These are phyloP conservation scores for Curvularia spicifera DNA, from an alignment of 2,329 filamentous ascomycete genomes.

Conservation along the genomic window DNA sequence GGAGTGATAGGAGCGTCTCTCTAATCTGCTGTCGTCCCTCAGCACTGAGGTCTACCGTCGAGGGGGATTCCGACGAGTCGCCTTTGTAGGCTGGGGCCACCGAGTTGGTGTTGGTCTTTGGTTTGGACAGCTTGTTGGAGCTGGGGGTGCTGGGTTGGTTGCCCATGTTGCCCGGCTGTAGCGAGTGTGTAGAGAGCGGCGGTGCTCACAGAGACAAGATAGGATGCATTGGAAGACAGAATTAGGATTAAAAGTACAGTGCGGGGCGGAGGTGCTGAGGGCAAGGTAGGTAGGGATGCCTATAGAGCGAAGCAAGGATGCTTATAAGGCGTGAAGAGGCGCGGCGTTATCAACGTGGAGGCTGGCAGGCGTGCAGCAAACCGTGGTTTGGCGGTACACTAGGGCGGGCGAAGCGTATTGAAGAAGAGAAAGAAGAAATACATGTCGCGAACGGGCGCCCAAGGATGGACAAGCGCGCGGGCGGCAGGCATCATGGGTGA, in stretches of 20 bases:
- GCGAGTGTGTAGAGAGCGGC: conserved; percentile 27
- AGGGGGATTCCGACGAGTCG: conserved; percentile 31
- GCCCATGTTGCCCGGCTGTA: conserved; percentile 35
- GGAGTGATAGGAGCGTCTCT: conserved; percentile 38
- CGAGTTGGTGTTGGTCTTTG: conserved; percentile 47
- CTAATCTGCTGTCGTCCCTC: conserved; percentile 40
- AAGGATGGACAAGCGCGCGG: conserved; percentile 21
- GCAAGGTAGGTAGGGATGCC: conserved; percentile 10
- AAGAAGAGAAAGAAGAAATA: conserved; percentile 22
- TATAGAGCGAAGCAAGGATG: background rate
- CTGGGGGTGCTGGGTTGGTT: conserved; percentile 37
- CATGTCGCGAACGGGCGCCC: conserved; percentile 20
- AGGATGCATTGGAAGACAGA: conserved; percentile 24
- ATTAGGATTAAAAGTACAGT: conserved; percentile 12
- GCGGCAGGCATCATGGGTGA: conserved; percentile 23
- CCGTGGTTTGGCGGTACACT: conserved; percentile 20
- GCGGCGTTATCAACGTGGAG: conserved; percentile 24
- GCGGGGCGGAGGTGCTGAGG: conserved; percentile 16
- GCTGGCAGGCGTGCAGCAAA: conserved; percentile 22
- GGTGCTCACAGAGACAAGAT: conserved; percentile 22
- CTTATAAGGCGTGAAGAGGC: conserved; percentile 17
- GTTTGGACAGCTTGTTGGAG: conserved; percentile 44
- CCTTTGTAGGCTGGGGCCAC: conserved; percentile 22
- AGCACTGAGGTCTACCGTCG: conserved; percentile 36
- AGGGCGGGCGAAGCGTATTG: conserved; percentile 22